Conservation (phyloP, 1,284 basidiomycete species). For the Waitea zeae region DNA sequence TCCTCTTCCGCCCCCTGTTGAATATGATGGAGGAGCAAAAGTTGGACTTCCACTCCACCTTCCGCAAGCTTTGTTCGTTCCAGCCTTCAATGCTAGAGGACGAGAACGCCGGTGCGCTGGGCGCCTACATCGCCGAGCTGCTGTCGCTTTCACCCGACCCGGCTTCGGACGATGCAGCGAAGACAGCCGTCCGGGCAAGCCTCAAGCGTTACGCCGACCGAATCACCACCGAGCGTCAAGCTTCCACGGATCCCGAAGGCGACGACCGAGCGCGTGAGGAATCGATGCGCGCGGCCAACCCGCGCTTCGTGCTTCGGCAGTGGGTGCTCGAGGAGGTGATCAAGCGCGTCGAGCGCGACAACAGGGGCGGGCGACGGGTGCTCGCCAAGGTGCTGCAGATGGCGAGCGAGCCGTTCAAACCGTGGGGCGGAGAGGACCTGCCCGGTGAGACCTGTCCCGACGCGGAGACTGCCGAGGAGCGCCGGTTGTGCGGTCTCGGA, state of each 20-base stretch:
- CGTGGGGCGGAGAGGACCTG: slow-evolving; percentile 55
- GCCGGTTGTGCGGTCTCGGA: slow-evolving; percentile 65
- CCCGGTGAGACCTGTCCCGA: slow-evolving; percentile 27
- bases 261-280: slow-evolving; percentile 23
- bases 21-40: slow-evolving; percentile 49
- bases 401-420: slow-evolving; percentile 63
- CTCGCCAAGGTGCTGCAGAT: slow-evolving; percentile 63
- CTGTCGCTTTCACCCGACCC: slow-evolving; percentile 28
- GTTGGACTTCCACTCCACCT: slow-evolving; percentile 74
- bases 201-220: slow-evolving; percentile 49
- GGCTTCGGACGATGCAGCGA: slow-evolving; percentile 23
- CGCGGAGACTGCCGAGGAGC: slow-evolving; percentile 61
- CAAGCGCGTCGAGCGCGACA: slow-evolving; percentile 45
- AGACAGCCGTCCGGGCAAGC: slow-evolving; percentile 42
- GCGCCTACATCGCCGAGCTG: slow-evolving; percentile 29
- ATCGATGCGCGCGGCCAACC: slow-evolving; percentile 45
- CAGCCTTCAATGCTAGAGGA: slow-evolving; percentile 22
- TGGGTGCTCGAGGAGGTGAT: slow-evolving; percentile 91
- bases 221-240: slow-evolving; percentile 32
- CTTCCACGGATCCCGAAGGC: slow-evolving; percentile 17
- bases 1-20: slow-evolving; percentile 46
- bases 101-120: slow-evolving; percentile 6
- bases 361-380: slow-evolving; percentile 35
- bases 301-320: slow-evolving; percentile 79
- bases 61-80: slow-evolving; percentile 57